phyloP scores from a whole-genome alignment of 306 rosid species.

The Leucaena leucocephala region DNA sequence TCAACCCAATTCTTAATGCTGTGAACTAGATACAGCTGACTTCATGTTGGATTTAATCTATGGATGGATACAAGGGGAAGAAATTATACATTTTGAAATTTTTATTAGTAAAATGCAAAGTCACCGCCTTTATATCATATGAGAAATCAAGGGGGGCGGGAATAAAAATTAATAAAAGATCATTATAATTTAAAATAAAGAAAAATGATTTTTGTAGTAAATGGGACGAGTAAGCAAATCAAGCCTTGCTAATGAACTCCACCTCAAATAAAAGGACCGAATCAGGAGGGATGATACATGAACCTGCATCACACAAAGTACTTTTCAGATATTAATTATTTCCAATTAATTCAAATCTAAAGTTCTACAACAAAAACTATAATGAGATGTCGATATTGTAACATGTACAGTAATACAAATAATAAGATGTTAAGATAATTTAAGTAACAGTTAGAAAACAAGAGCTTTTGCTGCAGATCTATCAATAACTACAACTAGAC shows the following conservation, averaged over 20 bases:
- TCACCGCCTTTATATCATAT: neutral
- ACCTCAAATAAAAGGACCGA: constrained; percentile 83
- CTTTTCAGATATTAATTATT: neutral
- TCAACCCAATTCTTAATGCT: neutral
- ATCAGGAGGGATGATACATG: constrained; percentile 91
- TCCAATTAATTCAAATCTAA: neutral
- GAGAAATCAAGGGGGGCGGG: neutral
- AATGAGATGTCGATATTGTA: no score
- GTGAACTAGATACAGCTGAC: neutral
- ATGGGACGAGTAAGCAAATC: constrained; percentile 36
- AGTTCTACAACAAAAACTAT: no score
- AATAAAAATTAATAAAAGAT: neutral
- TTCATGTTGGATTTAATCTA: no score
- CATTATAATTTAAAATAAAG: neutral
- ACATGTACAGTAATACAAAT: no score
- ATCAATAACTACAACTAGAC: no score
- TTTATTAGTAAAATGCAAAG: neutral
- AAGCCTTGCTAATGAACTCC: constrained; percentile 84
- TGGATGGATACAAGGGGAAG: no score
- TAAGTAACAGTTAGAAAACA: no score
- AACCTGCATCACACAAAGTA: constrained; percentile 55
- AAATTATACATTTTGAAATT: neutral
- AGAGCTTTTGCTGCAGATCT: no score
- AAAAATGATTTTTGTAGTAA: neutral
- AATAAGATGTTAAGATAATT: no score